Percentiles rank a stretch among this genome's conserved stretches.
phyloP scores from a whole-genome alignment of 192 early-diverging fungal species.

The Dimargaris xerosporica region DNA sequence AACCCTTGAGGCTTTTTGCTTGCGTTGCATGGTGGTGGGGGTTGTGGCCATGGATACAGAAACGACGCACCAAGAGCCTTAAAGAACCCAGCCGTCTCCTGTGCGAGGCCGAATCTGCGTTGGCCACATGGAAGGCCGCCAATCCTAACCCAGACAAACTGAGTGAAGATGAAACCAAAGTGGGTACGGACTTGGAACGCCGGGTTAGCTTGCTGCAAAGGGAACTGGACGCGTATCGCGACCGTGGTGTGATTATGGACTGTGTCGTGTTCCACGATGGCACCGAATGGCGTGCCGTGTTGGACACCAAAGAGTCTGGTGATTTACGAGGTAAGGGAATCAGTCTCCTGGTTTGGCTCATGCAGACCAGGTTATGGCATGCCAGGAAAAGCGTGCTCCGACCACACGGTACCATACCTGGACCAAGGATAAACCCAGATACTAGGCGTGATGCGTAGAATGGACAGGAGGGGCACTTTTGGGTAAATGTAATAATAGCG shows the following conservation, averaged over 20 bases:
- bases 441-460: too few species aligned
- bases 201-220: constrained; percentile 49
- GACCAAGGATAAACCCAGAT: too few species aligned
- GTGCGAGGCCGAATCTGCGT: constrained; percentile 18
- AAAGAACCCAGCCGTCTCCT: constrained; percentile 17
- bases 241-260: constrained; percentile 66
- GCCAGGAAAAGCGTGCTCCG: too few species aligned
- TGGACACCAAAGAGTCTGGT: constrained; percentile 63
- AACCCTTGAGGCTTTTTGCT: too few species aligned
- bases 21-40: too few species aligned
- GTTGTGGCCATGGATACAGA: too few species aligned
- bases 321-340: constrained; percentile 36
- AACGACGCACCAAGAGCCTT: not conserved
- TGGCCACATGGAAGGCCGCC: not conserved
- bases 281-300: constrained; percentile 63
- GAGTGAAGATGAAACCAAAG: constrained; percentile 26
- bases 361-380: too few species aligned
- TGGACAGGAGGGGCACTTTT: too few species aligned
- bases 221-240: constrained; percentile 41
- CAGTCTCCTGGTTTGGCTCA: too few species aligned
- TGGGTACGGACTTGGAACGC: constrained; percentile 40
- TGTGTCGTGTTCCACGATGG: constrained; percentile 83
- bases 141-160: constrained; percentile 16
- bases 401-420: too few species aligned
- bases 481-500: too few species aligned